Conservation (phyloP, 805 yeast genomes). For the Metschnikowia santaceciliae region DNA sequence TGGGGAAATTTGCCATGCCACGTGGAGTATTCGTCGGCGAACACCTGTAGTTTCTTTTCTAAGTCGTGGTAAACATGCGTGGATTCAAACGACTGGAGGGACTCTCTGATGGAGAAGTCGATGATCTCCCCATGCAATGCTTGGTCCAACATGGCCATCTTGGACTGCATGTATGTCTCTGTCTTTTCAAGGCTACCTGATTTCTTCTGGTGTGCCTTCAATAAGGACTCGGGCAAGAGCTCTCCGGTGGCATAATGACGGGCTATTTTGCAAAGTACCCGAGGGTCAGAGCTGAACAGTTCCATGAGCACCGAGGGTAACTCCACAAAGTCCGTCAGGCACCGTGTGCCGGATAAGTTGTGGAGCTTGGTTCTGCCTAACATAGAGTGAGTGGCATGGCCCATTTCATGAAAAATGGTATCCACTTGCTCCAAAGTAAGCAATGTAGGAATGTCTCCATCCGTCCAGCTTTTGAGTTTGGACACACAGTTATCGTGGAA, state of each 20-base stretch:
- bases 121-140: conserved; percentile 51
- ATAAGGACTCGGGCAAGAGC: conserved; percentile 47
- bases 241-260: conserved; percentile 65
- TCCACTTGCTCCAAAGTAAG: conserved; percentile 78
- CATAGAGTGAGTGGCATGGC: conserved; percentile 98
- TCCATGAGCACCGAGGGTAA: conserved; percentile 97
- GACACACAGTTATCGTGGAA: conserved; percentile 34
- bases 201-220: conserved; percentile 50
- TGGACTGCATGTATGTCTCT: conserved; percentile 81
- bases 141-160: conserved; percentile 89
- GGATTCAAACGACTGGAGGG: conserved; percentile 36
- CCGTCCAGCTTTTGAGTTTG: conserved; percentile 26
- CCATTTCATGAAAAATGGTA: conserved; percentile 97
- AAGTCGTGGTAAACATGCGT: conserved; percentile 61
- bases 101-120: conserved; percentile 24
- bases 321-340: conserved; percentile 95
- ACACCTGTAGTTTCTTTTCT: conserved; percentile 56
- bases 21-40: conserved; percentile 64
- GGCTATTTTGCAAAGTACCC: conserved; percentile 72
- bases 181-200: conserved; percentile 55
- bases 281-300: conserved; percentile 76
- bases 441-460: conserved; percentile 43
- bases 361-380: conserved; percentile 86
- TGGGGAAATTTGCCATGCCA: conserved; percentile 98
- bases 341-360: conserved; percentile 90